Conservation (phyloP, 2,329 filamentous ascomycete species). For the Delphinella strobiligena region DNA sequence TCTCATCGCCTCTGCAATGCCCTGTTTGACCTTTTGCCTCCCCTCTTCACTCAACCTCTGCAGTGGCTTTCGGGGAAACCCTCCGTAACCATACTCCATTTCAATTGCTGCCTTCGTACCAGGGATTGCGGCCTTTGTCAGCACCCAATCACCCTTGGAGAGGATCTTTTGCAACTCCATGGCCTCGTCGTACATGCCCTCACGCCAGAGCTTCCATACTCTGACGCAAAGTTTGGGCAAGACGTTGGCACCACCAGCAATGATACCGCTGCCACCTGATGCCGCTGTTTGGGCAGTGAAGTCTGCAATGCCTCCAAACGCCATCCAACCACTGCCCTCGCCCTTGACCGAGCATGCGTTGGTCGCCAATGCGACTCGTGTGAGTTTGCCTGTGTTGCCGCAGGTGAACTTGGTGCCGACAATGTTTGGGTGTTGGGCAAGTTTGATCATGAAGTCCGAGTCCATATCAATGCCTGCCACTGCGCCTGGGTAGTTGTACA, state of each 20-base stretch:
- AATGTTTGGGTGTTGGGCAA: slow-evolving; percentile 63
- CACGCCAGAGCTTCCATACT: slow-evolving; percentile 63
- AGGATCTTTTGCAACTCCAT: slow-evolving; percentile 65
- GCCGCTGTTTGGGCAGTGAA: slow-evolving; percentile 74
- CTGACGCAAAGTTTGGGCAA: slow-evolving; percentile 70
- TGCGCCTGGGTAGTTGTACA: slow-evolving; percentile 87
- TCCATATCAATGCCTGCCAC: slow-evolving; percentile 83
- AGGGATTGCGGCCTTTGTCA: slow-evolving; percentile 72
- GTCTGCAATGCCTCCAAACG: slow-evolving; percentile 78
- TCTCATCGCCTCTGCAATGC: slow-evolving; percentile 18
- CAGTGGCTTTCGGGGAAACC: slow-evolving; percentile 60
- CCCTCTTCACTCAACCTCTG: slow-evolving; percentile 49
- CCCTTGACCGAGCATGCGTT: slow-evolving; percentile 54
- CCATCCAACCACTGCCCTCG: slow-evolving; percentile 52
- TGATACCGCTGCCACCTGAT: slow-evolving; percentile 71
- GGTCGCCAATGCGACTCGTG: slow-evolving; percentile 62
- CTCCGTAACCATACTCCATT: slow-evolving; percentile 71
- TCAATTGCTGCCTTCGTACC: slow-evolving; percentile 79
- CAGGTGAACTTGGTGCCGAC: slow-evolving; percentile 86
- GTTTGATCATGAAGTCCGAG: slow-evolving; percentile 70
- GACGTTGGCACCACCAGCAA: slow-evolving; percentile 75
- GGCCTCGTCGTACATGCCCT: slow-evolving; percentile 65
- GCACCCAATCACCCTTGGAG: slow-evolving; percentile 67
- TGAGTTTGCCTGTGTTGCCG: slow-evolving; percentile 80
- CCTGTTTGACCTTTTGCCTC: slow-evolving; percentile 17